Percentiles rank a stretch among this genome's conserved stretches.
Evolutionary conservation across 768 basidiomycete species (phyloP).

Genomic region (Collybia mongolica): DNA sequence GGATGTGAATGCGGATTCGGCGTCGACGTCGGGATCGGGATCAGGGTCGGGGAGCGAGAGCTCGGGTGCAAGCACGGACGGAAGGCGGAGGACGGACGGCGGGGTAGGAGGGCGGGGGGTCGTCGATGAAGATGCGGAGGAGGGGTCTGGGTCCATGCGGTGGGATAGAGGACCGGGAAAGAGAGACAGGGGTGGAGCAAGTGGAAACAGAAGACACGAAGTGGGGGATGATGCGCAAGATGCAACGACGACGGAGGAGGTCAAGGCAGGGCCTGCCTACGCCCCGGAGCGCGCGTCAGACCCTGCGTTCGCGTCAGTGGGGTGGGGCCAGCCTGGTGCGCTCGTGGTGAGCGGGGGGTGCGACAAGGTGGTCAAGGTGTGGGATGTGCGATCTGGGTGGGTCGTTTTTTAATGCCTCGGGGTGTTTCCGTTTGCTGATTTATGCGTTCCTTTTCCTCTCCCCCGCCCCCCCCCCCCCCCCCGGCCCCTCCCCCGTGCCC

Average conservation of each 20-base stretch:
- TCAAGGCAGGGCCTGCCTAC: slow-evolving; percentile 1
- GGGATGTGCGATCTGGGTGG: slow-evolving; percentile 87
- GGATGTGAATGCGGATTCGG: slow-evolving; percentile 4
- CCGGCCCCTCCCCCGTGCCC: too few species aligned
- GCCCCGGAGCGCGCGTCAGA: slow-evolving; percentile 40
- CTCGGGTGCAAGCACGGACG: neutral
- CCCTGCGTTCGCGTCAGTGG: slow-evolving; percentile 66
- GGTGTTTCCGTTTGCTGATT: too few species aligned
- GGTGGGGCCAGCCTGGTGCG: slow-evolving; percentile 86
- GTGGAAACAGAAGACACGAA: too few species aligned
- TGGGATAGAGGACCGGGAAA: too few species aligned
- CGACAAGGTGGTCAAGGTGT: slow-evolving; percentile 88
- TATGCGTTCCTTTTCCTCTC: too few species aligned
- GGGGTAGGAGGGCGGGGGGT: slow-evolving; percentile 7
- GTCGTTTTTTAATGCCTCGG: slow-evolving; percentile 25
- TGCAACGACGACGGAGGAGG: too few species aligned
- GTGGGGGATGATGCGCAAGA: too few species aligned
- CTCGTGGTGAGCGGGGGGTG: slow-evolving; percentile 92
- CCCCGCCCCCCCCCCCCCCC: too few species aligned
- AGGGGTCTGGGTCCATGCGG: too few species aligned
- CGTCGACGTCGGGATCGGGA: slow-evolving; percentile 2
- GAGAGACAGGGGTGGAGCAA: too few species aligned
- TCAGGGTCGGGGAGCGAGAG: slow-evolving; percentile 6
- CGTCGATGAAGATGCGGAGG: slow-evolving; percentile 5
- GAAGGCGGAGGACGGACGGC: neutral